Evolutionary conservation across 2,329 filamentous ascomycete species (phyloP).

Genomic region (Plenodomus biglobosus): DNA sequence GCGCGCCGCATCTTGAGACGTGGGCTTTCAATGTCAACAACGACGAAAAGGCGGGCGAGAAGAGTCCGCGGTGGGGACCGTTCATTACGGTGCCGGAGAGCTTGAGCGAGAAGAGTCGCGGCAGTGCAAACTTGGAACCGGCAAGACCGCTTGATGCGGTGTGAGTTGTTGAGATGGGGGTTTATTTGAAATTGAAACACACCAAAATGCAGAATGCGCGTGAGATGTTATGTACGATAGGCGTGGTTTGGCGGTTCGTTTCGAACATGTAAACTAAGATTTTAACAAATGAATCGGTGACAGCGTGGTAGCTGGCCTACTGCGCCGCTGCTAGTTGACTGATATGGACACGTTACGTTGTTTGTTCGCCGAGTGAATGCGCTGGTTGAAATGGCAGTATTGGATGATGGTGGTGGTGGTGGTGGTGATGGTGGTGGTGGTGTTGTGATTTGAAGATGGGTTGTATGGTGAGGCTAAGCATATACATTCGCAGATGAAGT

Average conservation of each 20-base stretch:
- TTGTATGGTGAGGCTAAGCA: too few relatives aligned
- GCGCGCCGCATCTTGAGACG: slow-evolving; percentile 23
- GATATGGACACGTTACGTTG: too few relatives aligned
- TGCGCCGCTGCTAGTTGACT: slow-evolving; percentile 9
- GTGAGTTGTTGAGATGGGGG: slow-evolving; percentile 7
- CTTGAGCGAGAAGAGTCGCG: slow-evolving; percentile 28
- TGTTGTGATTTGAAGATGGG: background rate
- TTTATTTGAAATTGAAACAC: too few relatives aligned
- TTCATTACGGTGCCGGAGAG: slow-evolving; percentile 41
- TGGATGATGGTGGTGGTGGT: too few relatives aligned
- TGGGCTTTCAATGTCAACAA: slow-evolving; percentile 23
- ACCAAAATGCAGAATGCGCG: too few relatives aligned
- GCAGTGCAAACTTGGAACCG: slow-evolving; percentile 20
- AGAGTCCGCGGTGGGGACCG: slow-evolving; percentile 29
- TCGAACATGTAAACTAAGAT: background rate
- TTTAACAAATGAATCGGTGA: background rate
- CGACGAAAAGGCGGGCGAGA: slow-evolving; percentile 13
- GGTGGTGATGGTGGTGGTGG: too few relatives aligned
- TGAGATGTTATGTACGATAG: background rate
- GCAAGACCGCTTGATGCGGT: slow-evolving; percentile 17
- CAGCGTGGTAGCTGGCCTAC: slow-evolving; percentile 29
- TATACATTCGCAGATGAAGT: too few relatives aligned
- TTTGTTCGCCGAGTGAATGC: too few relatives aligned
- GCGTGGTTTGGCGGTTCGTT: background rate
- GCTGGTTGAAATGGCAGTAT: too few relatives aligned